A percentile compares a stretch with the other conserved stretches of the same genome.
Conservation (phyloP, 345 rosid species). For the Camelina hispida region DNA sequence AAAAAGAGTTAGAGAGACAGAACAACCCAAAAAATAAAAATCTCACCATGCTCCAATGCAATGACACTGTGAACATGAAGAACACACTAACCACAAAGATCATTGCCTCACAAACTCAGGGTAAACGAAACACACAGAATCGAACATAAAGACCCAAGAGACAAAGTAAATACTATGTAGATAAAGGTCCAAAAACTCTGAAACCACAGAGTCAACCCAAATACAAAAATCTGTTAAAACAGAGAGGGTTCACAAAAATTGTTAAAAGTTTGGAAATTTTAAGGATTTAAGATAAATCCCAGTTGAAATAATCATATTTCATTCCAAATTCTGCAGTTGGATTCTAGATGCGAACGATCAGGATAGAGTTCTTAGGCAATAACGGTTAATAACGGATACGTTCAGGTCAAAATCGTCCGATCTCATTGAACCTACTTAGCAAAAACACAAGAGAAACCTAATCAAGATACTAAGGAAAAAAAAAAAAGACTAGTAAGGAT, state of each 20-base stretch:
- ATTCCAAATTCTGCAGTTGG: slow-evolving; percentile 4
- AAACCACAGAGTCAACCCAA: slow-evolving; percentile 6
- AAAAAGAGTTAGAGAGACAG: background rate
- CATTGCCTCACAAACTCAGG: background rate
- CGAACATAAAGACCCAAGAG: background rate
- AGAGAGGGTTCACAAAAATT: background rate
- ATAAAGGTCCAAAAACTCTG: background rate
- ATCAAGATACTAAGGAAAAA: background rate
- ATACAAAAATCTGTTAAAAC: slow-evolving; percentile 7
- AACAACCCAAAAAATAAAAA: background rate
- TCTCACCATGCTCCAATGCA: slow-evolving; percentile 1
- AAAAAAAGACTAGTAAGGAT: background rate
- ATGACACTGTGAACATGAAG: background rate
- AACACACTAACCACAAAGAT: background rate
- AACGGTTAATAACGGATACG: background rate
- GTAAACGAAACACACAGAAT: background rate
- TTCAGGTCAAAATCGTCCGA: background rate
- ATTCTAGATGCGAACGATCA: slow-evolving; percentile 13
- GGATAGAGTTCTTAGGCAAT: background rate
- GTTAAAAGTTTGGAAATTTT: background rate
- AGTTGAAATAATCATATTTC: background rate
- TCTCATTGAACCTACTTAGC: background rate
- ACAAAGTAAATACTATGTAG: background rate
- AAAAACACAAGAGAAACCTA: background rate
- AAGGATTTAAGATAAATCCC: background rate